These are phyloP conservation scores for Phalaenopsis equestris DNA, from an alignment of 106 monocot species.

Conservation along the genomic window DNA sequence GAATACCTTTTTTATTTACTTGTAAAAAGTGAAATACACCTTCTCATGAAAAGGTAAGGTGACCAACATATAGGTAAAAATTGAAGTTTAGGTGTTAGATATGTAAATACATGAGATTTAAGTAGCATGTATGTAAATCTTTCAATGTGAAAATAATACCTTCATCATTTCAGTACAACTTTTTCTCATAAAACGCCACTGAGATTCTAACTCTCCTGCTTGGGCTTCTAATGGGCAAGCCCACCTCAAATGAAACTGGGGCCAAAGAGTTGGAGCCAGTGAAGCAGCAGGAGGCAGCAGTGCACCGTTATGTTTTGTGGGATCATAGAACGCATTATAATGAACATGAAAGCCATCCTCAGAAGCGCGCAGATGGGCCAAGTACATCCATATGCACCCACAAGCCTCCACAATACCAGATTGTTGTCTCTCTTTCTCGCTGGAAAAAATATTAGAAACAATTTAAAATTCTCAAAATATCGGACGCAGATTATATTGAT, in stretches of 20 bases:
- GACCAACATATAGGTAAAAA: too few species aligned
- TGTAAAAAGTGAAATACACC: too few species aligned
- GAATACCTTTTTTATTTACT: too few species aligned
- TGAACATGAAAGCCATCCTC: slow-evolving; percentile 66
- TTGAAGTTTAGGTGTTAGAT: too few species aligned
- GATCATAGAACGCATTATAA: slow-evolving; percentile 74
- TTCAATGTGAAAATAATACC: slow-evolving; percentile 23
- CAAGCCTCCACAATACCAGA: slow-evolving; percentile 35
- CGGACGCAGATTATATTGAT: too few species aligned
- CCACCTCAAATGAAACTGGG: slow-evolving; percentile 94
- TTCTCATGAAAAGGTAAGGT: too few species aligned
- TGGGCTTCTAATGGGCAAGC: slow-evolving; percentile 81
- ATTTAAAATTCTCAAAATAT: background rate
- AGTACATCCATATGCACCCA: slow-evolving; percentile 87
- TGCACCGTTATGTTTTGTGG: slow-evolving; percentile 34
- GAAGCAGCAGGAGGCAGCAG: slow-evolving; percentile 84
- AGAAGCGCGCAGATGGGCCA: slow-evolving; percentile 41
- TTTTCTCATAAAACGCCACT: slow-evolving; percentile 42
- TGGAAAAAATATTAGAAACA: slow-evolving; percentile 17
- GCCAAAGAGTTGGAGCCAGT: slow-evolving; percentile 95
- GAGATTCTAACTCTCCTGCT: slow-evolving; percentile 61
- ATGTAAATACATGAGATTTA: too few species aligned
- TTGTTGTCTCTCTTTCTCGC: slow-evolving; percentile 94
- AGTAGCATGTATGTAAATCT: too few species aligned
- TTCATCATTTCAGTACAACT: slow-evolving; percentile 46